These are phyloP conservation scores for Penicillium brevicompactum DNA, from an alignment of 2,329 filamentous ascomycete genomes.

Conservation along the genomic window DNA sequence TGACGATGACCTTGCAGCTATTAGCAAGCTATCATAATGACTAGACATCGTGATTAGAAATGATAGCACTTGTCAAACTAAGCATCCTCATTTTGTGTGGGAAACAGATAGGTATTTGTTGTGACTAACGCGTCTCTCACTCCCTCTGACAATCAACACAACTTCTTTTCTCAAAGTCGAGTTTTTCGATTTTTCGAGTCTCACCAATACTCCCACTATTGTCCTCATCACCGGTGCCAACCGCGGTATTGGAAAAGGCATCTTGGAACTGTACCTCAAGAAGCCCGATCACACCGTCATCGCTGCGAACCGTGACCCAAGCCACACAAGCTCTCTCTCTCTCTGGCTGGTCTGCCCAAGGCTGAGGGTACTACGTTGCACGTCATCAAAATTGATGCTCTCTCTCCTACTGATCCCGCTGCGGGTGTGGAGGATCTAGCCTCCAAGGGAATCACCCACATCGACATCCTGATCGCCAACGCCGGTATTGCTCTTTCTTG, in stretches of 20 bases:
- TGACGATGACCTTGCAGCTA: too few relatives aligned
- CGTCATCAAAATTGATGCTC: constrained; percentile 48
- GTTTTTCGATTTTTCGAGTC: too few relatives aligned
- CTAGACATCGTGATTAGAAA: too few relatives aligned
- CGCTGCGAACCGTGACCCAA: neutral
- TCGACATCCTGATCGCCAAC: constrained; percentile 58
- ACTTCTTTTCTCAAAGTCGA: too few relatives aligned
- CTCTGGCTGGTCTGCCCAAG: constrained; percentile 34
- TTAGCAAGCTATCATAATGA: too few relatives aligned
- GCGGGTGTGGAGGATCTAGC: constrained; percentile 36
- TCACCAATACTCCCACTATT: neutral
- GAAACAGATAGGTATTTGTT: too few relatives aligned
- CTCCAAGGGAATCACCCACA: constrained; percentile 37
- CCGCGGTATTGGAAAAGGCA: constrained; percentile 7
- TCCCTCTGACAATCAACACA: too few relatives aligned
- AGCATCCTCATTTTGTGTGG: too few relatives aligned
- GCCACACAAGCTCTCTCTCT: neutral
- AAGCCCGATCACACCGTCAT: constrained; percentile 5
- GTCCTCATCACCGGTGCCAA: constrained; percentile 1
- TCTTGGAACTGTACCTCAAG: constrained; percentile 1
- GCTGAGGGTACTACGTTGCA: constrained; percentile 41
- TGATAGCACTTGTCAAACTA: too few relatives aligned
- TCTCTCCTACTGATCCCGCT: constrained; percentile 35
- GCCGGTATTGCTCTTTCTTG: constrained; percentile 43
- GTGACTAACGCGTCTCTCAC: too few relatives aligned